Base-by-base conservation (phyloP, 208 protist species). In the Acanthamoeba castellanii region DNA sequence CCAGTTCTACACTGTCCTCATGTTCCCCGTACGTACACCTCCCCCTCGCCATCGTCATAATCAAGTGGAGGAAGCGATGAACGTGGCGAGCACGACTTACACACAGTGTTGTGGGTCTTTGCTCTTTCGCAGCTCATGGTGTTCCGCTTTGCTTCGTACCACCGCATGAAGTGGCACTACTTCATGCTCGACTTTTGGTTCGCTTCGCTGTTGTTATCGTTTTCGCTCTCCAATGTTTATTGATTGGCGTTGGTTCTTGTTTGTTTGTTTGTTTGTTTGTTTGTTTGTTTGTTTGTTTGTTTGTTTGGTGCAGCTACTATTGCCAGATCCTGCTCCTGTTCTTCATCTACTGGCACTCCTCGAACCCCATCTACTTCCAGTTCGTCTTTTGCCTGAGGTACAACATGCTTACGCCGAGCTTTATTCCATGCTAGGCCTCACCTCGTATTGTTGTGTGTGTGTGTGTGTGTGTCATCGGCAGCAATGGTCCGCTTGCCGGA, bases 111-210 rank as follows among this genome's bases (percentile, higher is more conserved):
- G n/a, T n/a, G n/a, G 42, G 47, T 18, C 20, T 6, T 6, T 4
- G 72, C n/a, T n/a, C n/a, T n/a, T n/a, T 32, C 3, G 47, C 59
- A 93, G 85, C 76, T 96, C 22, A 89, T 96, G 89, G 55, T 52
- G 27, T 42, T 87, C 32, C 81, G 96, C n/a, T 96, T 94, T 25
- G 27, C 92, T 5, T 90, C 81, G 59, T 96, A 96, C 78, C 92
- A 96, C 37, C 59, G 78, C 22, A 45, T 85, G 3, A 96, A 96
- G 64, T 96, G 92, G 90, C 96, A 96, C 84, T 96, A 96, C 87
- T 96, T 96, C 64, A 91, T 96, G 90, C 82, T 96, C 37, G 96
- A 96, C 66, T 76, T 74, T 18, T 92, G 87, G 50, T 64, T 11
- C 81, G n/a, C n/a, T n/a, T n/a, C n/a, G n/a, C n/a, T n/a, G n/a